Evolutionary conservation across 345 rosid species (phyloP), one percentile per base, ranked within the genome.

Genomic region (Citrus medica): DNA sequence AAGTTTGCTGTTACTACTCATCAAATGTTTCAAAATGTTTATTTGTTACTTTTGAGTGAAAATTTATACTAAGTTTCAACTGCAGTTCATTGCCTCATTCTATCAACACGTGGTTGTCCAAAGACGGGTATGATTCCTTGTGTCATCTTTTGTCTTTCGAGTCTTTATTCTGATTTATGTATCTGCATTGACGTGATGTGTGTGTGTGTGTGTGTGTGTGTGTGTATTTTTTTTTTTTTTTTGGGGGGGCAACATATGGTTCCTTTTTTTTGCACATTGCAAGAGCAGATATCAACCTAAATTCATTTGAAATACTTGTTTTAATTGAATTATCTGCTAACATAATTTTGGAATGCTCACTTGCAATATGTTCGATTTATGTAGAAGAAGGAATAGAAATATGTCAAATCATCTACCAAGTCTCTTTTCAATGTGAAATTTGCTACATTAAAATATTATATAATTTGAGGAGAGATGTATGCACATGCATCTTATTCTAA

Each of bases 101-200:
- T 93, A 90, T 83, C 97, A 95, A 78, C 98, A 95, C 25, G 89
- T 87, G 80, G 98, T 93, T 79, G 98, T 93, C 83, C 98, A 93
- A 81, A 90, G 97, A 86, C 85, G 92, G 92, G 98, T 95, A 87
- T n/a, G 79, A 60, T 80, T 83, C 76, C 81, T 59, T 68, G n/a
- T 71, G 79, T 79, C 22, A 4, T 67, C 27, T 72, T 60, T 42
- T 55, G 6, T 53, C 68, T 37, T 62, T 28, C 22, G 12, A 8
- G 7, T 5, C 21, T 28, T 59, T 38, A 66, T 78, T 53, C 48
- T 59, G 38, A 48, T 28, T 51, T 51, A 9, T 66, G 33, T 4
- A 22, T 76, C 68, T 68, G 4, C 24, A 30, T 30, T 22, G 5
- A 30, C 24, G 2, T 8, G 7, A 35, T 28, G 7, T 6, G 37